phyloP scores from a whole-genome alignment of 768 basidiomycete species.

The Termitomyces sp. region DNA sequence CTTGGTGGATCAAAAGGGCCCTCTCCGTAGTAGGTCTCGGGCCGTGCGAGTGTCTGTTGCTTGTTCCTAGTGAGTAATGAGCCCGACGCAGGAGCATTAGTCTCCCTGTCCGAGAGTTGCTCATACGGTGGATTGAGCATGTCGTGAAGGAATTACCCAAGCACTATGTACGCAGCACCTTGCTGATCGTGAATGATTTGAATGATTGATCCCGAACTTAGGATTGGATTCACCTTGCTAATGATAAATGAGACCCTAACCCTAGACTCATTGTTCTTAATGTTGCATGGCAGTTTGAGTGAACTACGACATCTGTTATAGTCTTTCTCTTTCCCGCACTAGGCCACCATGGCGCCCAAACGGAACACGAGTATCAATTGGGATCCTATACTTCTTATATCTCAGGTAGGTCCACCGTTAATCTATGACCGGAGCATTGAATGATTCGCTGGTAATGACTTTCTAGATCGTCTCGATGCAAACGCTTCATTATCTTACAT shows the following conservation, averaged over 20 bases:
- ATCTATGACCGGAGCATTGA: not conserved
- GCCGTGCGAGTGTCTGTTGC: slow-evolving; percentile 10
- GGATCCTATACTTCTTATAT: slow-evolving; percentile 86
- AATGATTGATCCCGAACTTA: not conserved
- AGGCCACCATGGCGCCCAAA: slow-evolving; percentile 26
- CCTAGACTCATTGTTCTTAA: slow-evolving; percentile 12
- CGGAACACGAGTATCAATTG: slow-evolving; percentile 47
- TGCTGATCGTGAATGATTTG: not conserved
- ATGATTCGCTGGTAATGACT: not conserved
- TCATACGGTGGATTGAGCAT: slow-evolving; percentile 13
- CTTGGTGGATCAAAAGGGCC: slow-evolving; percentile 75
- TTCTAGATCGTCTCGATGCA: slow-evolving; percentile 88
- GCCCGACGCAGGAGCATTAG: not conserved
- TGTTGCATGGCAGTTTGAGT: slow-evolving; percentile 9
- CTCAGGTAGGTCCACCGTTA: slow-evolving; percentile 53
- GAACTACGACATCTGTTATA: not conserved
- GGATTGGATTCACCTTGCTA: not conserved
- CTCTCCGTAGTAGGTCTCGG: slow-evolving; percentile 60
- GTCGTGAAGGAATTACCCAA: not conserved
- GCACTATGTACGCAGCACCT: not conserved
- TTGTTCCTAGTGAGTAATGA: slow-evolving; percentile 8
- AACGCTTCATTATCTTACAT: slow-evolving; percentile 87
- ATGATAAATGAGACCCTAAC: slow-evolving; percentile 11
- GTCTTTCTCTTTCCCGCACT: not conserved
- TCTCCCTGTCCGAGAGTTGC: slow-evolving; percentile 9